Conservation (phyloP, 1,284 basidiomycete species). For the Abortiporus biennis region DNA sequence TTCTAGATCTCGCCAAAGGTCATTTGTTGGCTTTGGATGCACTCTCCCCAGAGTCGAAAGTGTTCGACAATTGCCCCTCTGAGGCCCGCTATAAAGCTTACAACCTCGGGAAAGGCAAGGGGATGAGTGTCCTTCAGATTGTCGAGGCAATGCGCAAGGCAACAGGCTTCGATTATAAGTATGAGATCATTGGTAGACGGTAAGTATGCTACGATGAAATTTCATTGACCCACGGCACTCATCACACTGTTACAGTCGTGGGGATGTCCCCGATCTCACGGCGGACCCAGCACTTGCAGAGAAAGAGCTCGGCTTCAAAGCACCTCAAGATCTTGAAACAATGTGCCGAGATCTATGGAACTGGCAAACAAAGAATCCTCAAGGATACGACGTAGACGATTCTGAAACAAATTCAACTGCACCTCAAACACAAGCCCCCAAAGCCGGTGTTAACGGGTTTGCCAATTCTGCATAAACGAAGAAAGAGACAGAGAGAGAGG, state of each 20-base stretch:
- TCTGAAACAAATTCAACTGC: too few relatives aligned
- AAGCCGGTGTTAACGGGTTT: too few relatives aligned
- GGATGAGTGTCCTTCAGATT: constrained; percentile 92
- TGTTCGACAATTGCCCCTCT: constrained; percentile 45
- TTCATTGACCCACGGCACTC: too few relatives aligned
- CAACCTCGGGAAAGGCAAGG: constrained; percentile 93
- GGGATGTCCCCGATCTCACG: constrained; percentile 96
- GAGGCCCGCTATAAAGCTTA: constrained; percentile 79
- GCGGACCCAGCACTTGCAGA: constrained; percentile 91
- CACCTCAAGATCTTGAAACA: constrained; percentile 72
- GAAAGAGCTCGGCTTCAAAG: constrained; percentile 93
- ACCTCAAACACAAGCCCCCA: too few relatives aligned
- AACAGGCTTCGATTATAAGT: constrained; percentile 85
- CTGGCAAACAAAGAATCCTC: constrained; percentile 83
- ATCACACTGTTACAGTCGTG: constrained; percentile 51
- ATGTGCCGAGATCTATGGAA: constrained; percentile 96
- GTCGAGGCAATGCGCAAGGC: constrained; percentile 94
- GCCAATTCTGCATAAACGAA: too few relatives aligned
- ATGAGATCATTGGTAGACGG: constrained; percentile 87
- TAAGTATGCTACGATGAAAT: constrained; percentile 31
- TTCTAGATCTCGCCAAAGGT: constrained; percentile 91
- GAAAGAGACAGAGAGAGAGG: too few relatives aligned
- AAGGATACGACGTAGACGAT: constrained; percentile 50
- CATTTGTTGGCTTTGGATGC: constrained; percentile 93
- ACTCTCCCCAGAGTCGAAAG: constrained; percentile 55